Evolutionary conservation across 306 rosid genomes (phyloP), one percentile per base, ranked within the genome.

Genomic region (Gynostemma pentaphyllum): DNA sequence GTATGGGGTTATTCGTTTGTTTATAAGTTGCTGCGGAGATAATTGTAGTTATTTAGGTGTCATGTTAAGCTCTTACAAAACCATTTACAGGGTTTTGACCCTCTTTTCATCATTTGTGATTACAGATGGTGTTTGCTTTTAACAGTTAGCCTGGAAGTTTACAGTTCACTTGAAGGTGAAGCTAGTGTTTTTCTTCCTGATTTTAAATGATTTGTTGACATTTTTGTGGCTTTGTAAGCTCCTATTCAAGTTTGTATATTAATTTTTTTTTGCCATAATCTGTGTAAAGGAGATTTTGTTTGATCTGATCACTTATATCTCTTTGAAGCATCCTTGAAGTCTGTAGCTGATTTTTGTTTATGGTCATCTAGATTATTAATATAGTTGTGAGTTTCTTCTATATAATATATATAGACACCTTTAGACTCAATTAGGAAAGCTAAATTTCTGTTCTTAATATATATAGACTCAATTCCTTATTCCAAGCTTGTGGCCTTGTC

Each of bases 1-100:
- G 68, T 64, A 45, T 64, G 68, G 26, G n/a, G 53, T 16, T 62
- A 18, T 44, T 64, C 13, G 28, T 45, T 64, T 64, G 40, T 64
- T 64, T 29, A 45, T 60, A 60, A 27, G 37, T 16, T 60, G 21
- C 19, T 60, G 34, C 48, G 7, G 46, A 60, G 48, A 14, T n/a
- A n/a, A n/a, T 39, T 39, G 53, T 63, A 16, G 16, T 64, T 47
- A 29, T 44, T 45, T 64, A 28, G 1, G 28, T 45, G 55, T 42
- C 41, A 28, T 44, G 27, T 48, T 62, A 26, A 24, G 68, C 23
- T 42, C 41, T 28, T 42, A 28, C 27, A 45, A 24, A 27, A 19
- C 16, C 16, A 15, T 41, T 29, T 62, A 11, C 39, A 41, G 23
- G 53, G 26, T 26, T 15, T 39, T 42, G 9, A 44, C 40, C 34